Percentiles rank a stretch among this genome's conserved stretches.
These are phyloP conservation scores for Debaryomyces subglobosus DNA, from an alignment of 1,139 yeast genomes.

Conservation along the genomic window DNA sequence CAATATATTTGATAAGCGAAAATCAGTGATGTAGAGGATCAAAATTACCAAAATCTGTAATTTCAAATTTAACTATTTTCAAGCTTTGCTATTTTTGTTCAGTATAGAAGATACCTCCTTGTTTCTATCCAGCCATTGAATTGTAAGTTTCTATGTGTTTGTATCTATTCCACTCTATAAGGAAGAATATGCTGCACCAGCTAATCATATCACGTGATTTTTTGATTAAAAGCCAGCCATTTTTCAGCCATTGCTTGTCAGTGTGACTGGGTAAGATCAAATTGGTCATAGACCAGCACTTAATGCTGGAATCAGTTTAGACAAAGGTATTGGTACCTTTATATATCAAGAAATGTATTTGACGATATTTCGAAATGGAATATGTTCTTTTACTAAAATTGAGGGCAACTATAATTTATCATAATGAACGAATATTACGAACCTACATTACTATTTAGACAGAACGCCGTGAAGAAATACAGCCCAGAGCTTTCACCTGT, in stretches of 20 bases:
- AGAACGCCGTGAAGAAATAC: slow-evolving; percentile 45
- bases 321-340: not conserved
- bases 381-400: not conserved
- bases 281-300: slow-evolving; percentile 6
- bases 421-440: slow-evolving; percentile 43
- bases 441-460: slow-evolving; percentile 48
- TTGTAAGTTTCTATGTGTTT: not conserved
- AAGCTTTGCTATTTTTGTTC: not conserved
- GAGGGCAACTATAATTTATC: not conserved
- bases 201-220: slow-evolving; percentile 12
- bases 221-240: slow-evolving; percentile 15
- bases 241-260: not conserved
- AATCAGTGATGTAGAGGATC: not conserved
- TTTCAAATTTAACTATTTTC: not conserved
- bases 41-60: not conserved
- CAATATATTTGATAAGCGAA: not conserved
- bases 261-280: not conserved
- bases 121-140: not conserved
- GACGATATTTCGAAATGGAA: not conserved
- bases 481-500: slow-evolving; percentile 33
- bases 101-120: not conserved
- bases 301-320: not conserved
- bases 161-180: not conserved
- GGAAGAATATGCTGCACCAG: slow-evolving; percentile 2
- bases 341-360: slow-evolving; percentile 1